Percentiles rank a stretch among this genome's conserved stretches.
Conservation (phyloP, 352 stramenopile genomes). For the Pythium monospermum region DNA sequence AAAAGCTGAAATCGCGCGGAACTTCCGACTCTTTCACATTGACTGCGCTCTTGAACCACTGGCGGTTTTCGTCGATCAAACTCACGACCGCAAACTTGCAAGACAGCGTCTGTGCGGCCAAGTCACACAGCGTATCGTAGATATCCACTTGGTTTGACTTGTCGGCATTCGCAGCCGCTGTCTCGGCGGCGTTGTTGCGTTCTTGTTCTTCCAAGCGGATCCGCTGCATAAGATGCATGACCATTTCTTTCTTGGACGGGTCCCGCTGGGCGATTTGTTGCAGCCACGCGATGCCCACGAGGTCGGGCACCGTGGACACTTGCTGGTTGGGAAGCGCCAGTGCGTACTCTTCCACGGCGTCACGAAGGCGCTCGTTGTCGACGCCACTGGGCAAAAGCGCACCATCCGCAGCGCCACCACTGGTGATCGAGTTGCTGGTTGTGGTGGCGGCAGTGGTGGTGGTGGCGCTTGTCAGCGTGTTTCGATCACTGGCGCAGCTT, state of each 20-base stretch:
- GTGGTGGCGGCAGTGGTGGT: conserved; percentile 15
- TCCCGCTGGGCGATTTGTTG: conserved; percentile 63
- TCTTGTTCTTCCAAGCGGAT: conserved; percentile 41
- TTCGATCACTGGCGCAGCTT: conserved; percentile 3
- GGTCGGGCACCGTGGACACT: conserved; percentile 55
- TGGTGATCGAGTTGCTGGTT: too few relatives aligned
- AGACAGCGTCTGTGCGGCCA: conserved; percentile 65
- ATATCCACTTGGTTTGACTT: conserved; percentile 66
- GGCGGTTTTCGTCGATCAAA: conserved; percentile 90
- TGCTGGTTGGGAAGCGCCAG: conserved; percentile 53
- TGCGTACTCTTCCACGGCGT: conserved; percentile 71
- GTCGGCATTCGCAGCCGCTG: conserved; percentile 8
- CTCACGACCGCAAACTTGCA: conserved; percentile 82
- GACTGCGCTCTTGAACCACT: conserved; percentile 93
- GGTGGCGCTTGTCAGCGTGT: conserved; percentile 18
- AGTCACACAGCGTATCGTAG: conserved; percentile 77
- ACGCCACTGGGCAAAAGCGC: conserved; percentile 33
- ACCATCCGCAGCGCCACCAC: too few relatives aligned
- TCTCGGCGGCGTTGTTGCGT: too few relatives aligned
- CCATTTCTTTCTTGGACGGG: conserved; percentile 65
- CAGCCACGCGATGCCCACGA: conserved; percentile 76
- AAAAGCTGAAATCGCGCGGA: conserved; percentile 83
- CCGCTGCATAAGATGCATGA: conserved; percentile 62
- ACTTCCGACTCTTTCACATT: conserved; percentile 75
- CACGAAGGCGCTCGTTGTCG: conserved; percentile 36